Conservation (phyloP, 2,329 filamentous ascomycete genomes). For the Tolypocladium pustulatum region DNA sequence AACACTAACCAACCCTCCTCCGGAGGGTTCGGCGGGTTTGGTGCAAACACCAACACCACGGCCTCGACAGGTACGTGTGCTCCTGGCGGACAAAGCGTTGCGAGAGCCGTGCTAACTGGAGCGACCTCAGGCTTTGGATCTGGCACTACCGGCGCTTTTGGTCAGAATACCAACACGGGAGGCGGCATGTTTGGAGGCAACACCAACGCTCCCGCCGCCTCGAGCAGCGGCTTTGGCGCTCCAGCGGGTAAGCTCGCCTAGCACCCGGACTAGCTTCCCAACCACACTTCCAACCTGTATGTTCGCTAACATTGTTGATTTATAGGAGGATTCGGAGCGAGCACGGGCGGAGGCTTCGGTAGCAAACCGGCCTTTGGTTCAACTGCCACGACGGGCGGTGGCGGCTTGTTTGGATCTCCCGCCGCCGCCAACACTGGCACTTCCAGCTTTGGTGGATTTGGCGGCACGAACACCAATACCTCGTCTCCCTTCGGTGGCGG, state of each 20-base stretch:
- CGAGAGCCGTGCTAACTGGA: slow-evolving; percentile 12
- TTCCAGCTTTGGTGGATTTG: slow-evolving; percentile 31
- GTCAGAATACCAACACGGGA: slow-evolving; percentile 23
- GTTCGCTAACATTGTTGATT: slow-evolving; percentile 8
- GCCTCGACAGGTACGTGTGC: slow-evolving; percentile 40
- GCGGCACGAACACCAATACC: slow-evolving; percentile 19
- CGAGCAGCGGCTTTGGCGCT: slow-evolving; percentile 22
- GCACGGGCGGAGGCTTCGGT: slow-evolving; percentile 25
- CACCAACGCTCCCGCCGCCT: slow-evolving; percentile 11
- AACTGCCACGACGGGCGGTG: slow-evolving; percentile 22
- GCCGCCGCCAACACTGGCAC: slow-evolving; percentile 25
- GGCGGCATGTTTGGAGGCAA: slow-evolving; percentile 34
- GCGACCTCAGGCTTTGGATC: slow-evolving; percentile 20
- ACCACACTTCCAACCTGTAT: not conserved
- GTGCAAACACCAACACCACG: slow-evolving; percentile 28
- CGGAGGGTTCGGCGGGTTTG: slow-evolving; percentile 48
- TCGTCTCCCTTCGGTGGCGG: slow-evolving; percentile 29
- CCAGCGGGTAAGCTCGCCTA: slow-evolving; percentile 16
- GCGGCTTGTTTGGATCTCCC: slow-evolving; percentile 34
- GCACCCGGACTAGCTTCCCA: not conserved
- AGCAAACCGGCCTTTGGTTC: slow-evolving; percentile 44
- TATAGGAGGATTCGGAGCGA: slow-evolving; percentile 27
- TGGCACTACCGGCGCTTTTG: slow-evolving; percentile 30
- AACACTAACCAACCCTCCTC: slow-evolving; percentile 28
- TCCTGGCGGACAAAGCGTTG: slow-evolving; percentile 5